A percentile compares a stretch with the other conserved stretches of the same genome.
Evolutionary conservation across 2,329 filamentous ascomycete species (phyloP).

Genomic region (Trichoderma guizhouense): DNA sequence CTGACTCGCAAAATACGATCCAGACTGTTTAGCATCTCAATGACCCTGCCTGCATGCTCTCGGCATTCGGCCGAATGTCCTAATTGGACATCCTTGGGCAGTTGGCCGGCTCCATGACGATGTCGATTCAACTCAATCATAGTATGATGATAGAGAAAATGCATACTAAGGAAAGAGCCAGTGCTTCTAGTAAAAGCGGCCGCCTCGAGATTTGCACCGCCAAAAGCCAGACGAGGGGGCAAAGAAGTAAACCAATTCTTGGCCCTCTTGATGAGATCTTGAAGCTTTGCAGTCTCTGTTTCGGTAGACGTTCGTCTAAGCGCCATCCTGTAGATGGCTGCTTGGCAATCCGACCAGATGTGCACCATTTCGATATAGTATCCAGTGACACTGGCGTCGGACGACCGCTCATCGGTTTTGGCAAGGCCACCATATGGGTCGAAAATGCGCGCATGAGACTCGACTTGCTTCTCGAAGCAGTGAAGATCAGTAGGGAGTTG

Average conservation of each 20-base stretch:
- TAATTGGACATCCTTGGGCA: conserved; percentile 39
- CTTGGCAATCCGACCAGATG: conserved; percentile 63
- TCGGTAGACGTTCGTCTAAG: conserved; percentile 28
- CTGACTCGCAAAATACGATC: conserved; percentile 35
- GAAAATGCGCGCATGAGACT: conserved; percentile 58
- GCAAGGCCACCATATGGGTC: conserved; percentile 41
- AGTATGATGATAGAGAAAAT: conserved; percentile 63
- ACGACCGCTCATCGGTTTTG: conserved; percentile 26
- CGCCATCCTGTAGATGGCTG: conserved; percentile 49
- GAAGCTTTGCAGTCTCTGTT: conserved; percentile 35
- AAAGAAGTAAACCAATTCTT: conserved; percentile 57
- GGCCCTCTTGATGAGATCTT: conserved; percentile 48
- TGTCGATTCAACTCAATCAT: conserved; percentile 65
- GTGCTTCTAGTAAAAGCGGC: conserved; percentile 51
- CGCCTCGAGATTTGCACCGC: conserved; percentile 53
- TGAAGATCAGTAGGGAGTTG: conserved; percentile 61
- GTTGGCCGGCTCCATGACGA: conserved; percentile 38
- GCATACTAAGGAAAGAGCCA: conserved; percentile 60
- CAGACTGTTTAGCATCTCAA: conserved; percentile 45
- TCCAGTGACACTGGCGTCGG: conserved; percentile 58
- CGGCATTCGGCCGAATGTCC: conserved; percentile 48
- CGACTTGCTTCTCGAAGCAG: conserved; percentile 59
- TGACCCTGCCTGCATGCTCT: conserved; percentile 50
- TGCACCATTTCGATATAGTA: conserved; percentile 61
- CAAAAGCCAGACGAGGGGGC: conserved; percentile 53